These are phyloP conservation scores for Mastigamoeba balamuthi DNA, from an alignment of 78 protist species.

Conservation along the genomic window DNA sequence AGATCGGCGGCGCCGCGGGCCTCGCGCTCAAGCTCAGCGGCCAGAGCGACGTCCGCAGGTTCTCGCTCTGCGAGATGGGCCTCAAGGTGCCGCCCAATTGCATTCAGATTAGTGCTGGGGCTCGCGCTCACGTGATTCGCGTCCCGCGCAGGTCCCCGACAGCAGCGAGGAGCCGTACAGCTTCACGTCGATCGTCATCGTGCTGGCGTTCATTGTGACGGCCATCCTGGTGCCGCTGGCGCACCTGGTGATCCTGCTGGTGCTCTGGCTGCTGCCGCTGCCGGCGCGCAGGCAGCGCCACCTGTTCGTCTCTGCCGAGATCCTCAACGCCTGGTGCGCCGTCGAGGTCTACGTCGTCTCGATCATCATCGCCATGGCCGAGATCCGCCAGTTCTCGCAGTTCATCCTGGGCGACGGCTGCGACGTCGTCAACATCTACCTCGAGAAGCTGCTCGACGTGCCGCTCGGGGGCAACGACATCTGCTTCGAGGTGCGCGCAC, in stretches of 20 bases:
- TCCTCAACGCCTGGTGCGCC: conserved; percentile 33
- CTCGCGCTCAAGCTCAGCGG: not conserved
- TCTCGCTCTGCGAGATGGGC: conserved; percentile 7
- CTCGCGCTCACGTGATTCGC: too few relatives aligned
- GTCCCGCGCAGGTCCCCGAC: not conserved
- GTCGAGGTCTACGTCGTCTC: conserved; percentile 39
- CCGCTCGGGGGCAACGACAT: too few relatives aligned
- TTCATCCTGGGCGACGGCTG: conserved; percentile 37
- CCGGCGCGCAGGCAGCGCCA: not conserved
- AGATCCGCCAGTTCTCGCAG: conserved; percentile 19
- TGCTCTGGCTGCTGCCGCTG: conserved; percentile 34
- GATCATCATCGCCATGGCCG: conserved; percentile 16
- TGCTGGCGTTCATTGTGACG: not conserved
- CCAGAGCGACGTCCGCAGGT: not conserved
- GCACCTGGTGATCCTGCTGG: not conserved
- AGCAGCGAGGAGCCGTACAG: not conserved
- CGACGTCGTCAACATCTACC: conserved; percentile 15
- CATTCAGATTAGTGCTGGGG: too few relatives aligned
- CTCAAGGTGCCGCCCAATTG: too few relatives aligned
- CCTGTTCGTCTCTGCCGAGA: not conserved
- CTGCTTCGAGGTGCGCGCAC: conserved; percentile 29
- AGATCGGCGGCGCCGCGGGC: conserved; percentile 16
- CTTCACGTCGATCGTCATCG: not conserved
- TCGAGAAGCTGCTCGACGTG: too few relatives aligned
- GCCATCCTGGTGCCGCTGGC: conserved; percentile 11